Conservation (phyloP, 345 rosid genomes). For the Camelina neglecta region DNA sequence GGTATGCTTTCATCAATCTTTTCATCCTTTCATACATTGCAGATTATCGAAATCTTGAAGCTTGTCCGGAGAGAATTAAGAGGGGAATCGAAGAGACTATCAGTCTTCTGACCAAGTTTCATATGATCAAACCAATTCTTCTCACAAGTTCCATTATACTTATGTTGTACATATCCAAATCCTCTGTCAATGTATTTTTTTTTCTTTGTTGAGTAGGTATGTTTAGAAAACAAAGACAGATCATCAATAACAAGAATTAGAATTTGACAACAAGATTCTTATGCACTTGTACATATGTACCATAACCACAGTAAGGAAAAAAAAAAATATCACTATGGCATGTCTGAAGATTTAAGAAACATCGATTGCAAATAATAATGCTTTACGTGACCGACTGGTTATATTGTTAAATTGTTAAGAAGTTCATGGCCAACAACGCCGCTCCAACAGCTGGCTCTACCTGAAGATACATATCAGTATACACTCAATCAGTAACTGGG, state of each 20-base stretch:
- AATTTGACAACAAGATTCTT: constrained; percentile 5
- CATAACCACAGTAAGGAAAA: constrained; percentile 5
- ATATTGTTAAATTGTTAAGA: constrained; percentile 43
- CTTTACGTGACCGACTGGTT: constrained; percentile 3
- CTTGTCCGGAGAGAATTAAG: constrained; percentile 74
- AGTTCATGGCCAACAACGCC: constrained; percentile 58
- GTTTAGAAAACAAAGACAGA: constrained; percentile 13
- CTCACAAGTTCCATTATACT: constrained; percentile 15
- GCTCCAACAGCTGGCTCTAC: constrained; percentile 72
- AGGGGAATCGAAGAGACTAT: constrained; percentile 55
- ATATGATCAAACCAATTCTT: neutral
- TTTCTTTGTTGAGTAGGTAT: constrained; percentile 28
- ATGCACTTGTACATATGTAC: constrained; percentile 35
- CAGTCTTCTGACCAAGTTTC: constrained; percentile 13
- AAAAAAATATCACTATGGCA: constrained; percentile 26
- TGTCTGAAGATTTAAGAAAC: constrained; percentile 19
- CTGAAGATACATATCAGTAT: constrained; percentile 43
- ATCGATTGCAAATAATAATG: neutral
- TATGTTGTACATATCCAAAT: constrained; percentile 19
- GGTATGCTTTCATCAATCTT: neutral
- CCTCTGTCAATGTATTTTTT: neutral
- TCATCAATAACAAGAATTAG: constrained; percentile 28
- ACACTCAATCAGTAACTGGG: neutral
- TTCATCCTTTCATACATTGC: constrained; percentile 29
- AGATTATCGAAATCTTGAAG: constrained; percentile 81